Conservation (phyloP, 139 green algal genomes). For the Medakamo hakoo region DNA sequence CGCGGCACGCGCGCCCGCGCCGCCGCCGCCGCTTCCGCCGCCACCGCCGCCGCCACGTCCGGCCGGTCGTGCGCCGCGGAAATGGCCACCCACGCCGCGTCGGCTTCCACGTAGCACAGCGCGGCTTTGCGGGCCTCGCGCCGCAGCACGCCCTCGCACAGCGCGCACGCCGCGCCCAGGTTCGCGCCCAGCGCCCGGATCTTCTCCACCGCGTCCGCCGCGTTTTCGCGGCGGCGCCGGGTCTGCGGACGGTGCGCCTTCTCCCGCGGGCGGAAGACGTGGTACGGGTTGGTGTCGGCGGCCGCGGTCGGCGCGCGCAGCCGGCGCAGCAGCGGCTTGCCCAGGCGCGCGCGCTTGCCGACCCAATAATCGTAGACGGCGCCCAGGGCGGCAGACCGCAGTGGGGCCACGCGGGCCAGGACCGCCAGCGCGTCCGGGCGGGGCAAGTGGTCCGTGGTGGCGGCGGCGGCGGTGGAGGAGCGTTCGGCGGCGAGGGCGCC, state of each 20-base stretch:
- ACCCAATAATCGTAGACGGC: conserved; percentile 88
- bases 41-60: background rate
- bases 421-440: conserved; percentile 39
- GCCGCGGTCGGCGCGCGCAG: conserved; percentile 58
- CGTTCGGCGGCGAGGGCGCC: conserved; percentile 23
- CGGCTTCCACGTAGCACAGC: conserved; percentile 23
- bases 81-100: background rate
- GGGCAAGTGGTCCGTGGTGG: conserved; percentile 45
- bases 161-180: conserved; percentile 29
- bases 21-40: background rate
- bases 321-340: conserved; percentile 70
- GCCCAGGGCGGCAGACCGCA: conserved; percentile 15
- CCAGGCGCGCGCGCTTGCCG: conserved; percentile 50
- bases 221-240: conserved; percentile 61
- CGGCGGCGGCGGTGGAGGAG: conserved; percentile 25
- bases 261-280: conserved; percentile 85
- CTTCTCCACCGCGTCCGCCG: conserved; percentile 61
- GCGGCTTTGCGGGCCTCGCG: conserved; percentile 58
- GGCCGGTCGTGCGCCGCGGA: background rate
- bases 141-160: conserved; percentile 43
- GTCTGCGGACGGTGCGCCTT: conserved; percentile 77
- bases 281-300: conserved; percentile 82
- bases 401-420: conserved; percentile 12
- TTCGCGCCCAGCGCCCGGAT: conserved; percentile 54
- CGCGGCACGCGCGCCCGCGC: background rate